These are phyloP conservation scores for Plantago elongata DNA, from an alignment of 257 asterid genomes.

Conservation along the genomic window DNA sequence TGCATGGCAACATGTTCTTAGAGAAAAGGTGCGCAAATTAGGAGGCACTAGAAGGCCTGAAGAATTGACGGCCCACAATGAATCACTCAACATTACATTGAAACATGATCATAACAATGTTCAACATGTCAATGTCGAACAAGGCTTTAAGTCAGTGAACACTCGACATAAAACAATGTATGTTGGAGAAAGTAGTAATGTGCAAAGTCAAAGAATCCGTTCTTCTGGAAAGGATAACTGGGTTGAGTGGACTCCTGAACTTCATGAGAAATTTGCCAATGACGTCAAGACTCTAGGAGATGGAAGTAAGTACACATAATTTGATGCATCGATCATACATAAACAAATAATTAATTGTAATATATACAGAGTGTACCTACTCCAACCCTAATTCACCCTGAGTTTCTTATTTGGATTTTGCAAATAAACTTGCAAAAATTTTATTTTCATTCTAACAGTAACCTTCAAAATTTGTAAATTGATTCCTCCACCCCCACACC, in stretches of 20 bases:
- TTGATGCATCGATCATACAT: too few species aligned
- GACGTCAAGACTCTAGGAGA: conserved; percentile 27
- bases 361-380: too few species aligned
- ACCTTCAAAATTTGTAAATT: too few species aligned
- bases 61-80: neutral
- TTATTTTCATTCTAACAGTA: too few species aligned
- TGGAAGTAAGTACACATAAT: conserved; percentile 21
- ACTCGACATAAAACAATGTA: neutral
- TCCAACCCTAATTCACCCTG: too few species aligned
- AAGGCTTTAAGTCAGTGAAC: neutral
- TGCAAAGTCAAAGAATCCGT: neutral
- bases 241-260: conserved; percentile 35
- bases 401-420: too few species aligned
- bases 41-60: neutral
- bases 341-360: too few species aligned
- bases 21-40: conserved; percentile 13
- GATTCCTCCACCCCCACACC: too few species aligned
- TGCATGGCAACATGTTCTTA: conserved; percentile 34
- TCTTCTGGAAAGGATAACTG: conserved; percentile 10
- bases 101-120: neutral
- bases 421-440: too few species aligned
- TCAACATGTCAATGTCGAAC: neutral
- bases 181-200: neutral
- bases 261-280: conserved; percentile 26
- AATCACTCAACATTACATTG: neutral